These are phyloP conservation scores for Excoecaria agallocha DNA, from an alignment of 345 rosid species.

Conservation along the genomic window DNA sequence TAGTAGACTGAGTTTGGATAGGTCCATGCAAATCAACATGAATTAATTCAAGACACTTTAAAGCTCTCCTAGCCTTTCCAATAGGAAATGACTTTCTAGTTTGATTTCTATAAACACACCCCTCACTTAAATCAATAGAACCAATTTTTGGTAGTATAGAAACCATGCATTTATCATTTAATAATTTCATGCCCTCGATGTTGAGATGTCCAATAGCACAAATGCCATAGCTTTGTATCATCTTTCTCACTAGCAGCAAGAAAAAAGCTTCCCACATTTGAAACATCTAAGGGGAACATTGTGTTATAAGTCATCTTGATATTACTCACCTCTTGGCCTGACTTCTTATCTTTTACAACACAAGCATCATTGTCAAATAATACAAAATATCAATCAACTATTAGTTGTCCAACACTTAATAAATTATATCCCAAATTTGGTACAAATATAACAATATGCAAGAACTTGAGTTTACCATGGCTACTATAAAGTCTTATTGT, in stretches of 20 bases:
- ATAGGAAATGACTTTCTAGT: no score
- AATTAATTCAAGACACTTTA: neutral
- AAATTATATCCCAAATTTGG: no score
- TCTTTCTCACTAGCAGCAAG: neutral
- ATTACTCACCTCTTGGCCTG: no score
- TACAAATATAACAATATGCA: neutral
- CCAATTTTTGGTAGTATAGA: neutral
- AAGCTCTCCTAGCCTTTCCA: no score
- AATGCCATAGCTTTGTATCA: neutral
- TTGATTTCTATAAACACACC: no score
- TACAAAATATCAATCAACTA: no score
- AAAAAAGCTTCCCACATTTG: neutral
- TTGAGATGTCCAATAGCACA: neutral
- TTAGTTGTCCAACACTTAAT: no score
- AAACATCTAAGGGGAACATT: neutral
- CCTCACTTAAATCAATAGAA: no score
- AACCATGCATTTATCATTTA: neutral
- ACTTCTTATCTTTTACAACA: no score
- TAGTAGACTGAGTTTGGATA: neutral
- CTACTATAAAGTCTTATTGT: neutral
- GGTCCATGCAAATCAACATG: neutral
- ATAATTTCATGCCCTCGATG: neutral
- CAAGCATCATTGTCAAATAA: no score
- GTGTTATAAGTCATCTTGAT: no score
- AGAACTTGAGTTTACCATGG: neutral